Base-by-base conservation (phyloP, 495 filamentous ascomycete species). In the Articulospora tetracladia region DNA sequence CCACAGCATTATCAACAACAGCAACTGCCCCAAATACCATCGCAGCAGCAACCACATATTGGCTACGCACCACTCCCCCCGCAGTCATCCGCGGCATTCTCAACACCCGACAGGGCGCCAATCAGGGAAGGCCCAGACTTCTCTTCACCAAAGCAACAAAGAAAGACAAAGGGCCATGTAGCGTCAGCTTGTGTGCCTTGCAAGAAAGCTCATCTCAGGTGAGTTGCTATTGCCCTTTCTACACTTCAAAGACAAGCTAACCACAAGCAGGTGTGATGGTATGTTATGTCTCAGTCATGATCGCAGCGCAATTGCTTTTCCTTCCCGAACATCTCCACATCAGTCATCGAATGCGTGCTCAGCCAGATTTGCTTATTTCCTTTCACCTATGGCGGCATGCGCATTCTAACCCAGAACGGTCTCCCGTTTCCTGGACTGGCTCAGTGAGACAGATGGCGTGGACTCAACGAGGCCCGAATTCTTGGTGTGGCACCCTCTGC, bases 161-260 rank as follows among this genome's bases (percentile, higher is more conserved):
- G 92, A 63, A 90, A 93, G 66, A 87, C 92, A 8, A 98, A 98
- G 69, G 91, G 91, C 13, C 94, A 98, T 76, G 94, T 98, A 50
- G 91, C 93, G 34, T 97, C 93, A 32, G 94, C 94, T 19, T 98
- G 94, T 71, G 89, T 97, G 57, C 95, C 97, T 68, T 98, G 94
- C 77, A 97, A 97, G 72, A 92, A 87, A 73, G 96, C 95, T 59
- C 94, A 98, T 81, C 77, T 98, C 60, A 75, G 81, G 80, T 82
- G 30, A 59, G 63, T 58, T 47, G 36, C 27, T 39, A 26, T 22
- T 32, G 23, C 30, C 25, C 30, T 47, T 8, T 54, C 25, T 30
- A 56, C 4, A 44, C 17, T 17, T 46, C 28, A 44, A 26, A 63
- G 15, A 51, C 34, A 55, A 41, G 54, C 63, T 65, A 66, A 66